Evolutionary conservation across 768 basidiomycete genomes (phyloP), one percentile per base, ranked within the genome.

Genomic region (Mycena venus): DNA sequence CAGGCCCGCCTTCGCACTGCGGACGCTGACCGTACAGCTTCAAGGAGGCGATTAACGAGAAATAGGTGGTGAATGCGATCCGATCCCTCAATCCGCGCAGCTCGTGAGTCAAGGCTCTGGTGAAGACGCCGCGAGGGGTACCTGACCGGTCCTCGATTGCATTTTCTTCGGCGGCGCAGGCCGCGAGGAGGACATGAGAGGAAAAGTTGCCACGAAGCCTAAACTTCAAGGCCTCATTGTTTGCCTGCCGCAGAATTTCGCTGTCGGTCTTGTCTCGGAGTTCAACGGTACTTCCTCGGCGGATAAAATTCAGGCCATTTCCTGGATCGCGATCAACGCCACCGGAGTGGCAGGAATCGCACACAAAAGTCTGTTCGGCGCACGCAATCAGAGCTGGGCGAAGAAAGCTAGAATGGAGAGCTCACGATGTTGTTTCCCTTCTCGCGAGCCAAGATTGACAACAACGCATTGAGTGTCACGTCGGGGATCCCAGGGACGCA

Each of bases 261-360:
- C 23, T 12, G 27, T 72, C 70, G 62, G 62, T 58, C 12, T 63
- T 51, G 47, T 49, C 47, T 23, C 47, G 42, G 32, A 23, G 23
- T 36, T 60, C n/a, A 38, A 70, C 59, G 29, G 32, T 14, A 58
- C 29, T 68, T 34, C 31, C 25, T 15, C 55, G 21, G 25, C 56
- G 40, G 21, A n/a, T 4, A 47, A 53, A 17, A 27, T 4, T 31
- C 38, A 17, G 14, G 25, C 31, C n/a, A 11, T 27, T 67, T 0
- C 34, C 5, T 2, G 58, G 60, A 14, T 72, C 63, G 9, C 65
- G 72, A 21, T 14, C 21, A 21, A 66, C 21, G 11, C 64, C 64
- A 15, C 72, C 72, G 11, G 72, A 58, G 44, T 73, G 66, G 65
- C 72, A 73, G 44, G 40, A 73, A n/a, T 73, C 72, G 38, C 56